Conservation (phyloP, 2,329 filamentous ascomycete genomes). For the Berkeleyomyces basicola region DNA sequence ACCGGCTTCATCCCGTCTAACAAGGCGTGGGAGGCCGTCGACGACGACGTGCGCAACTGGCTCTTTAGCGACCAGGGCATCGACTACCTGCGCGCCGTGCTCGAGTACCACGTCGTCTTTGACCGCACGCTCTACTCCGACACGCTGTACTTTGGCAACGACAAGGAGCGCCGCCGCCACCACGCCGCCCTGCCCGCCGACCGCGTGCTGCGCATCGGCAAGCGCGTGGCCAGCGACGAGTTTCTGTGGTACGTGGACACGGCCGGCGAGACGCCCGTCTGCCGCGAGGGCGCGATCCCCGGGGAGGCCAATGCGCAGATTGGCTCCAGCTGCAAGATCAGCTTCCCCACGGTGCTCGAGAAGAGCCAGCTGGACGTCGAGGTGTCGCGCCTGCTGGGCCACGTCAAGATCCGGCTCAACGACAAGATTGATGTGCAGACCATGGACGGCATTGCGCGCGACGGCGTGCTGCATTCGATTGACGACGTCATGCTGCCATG, state of each 20-base stretch:
- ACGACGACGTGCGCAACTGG: slow-evolving; percentile 60
- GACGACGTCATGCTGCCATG: slow-evolving; percentile 61
- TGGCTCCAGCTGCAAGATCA: slow-evolving; percentile 9
- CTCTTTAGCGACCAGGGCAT: slow-evolving; percentile 62
- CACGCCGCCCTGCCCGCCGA: not conserved
- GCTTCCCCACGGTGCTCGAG: slow-evolving; percentile 41
- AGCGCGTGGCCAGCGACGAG: slow-evolving; percentile 15
- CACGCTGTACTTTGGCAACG: slow-evolving; percentile 41
- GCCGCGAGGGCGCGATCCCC: slow-evolving; percentile 9
- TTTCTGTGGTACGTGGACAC: slow-evolving; percentile 10
- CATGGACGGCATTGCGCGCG: slow-evolving; percentile 53
- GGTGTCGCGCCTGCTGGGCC: slow-evolving; percentile 48
- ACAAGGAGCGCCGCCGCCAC: slow-evolving; percentile 4
- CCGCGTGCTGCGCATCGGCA: not conserved
- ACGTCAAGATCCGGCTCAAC: slow-evolving; percentile 59
- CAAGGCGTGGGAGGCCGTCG: slow-evolving; percentile 60
- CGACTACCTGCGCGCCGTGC: slow-evolving; percentile 59
- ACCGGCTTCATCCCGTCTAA: slow-evolving; percentile 76
- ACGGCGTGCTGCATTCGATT: slow-evolving; percentile 72
- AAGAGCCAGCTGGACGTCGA: slow-evolving; percentile 54
- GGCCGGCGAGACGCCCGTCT: not conserved
- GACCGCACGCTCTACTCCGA: slow-evolving; percentile 72
- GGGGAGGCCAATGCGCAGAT: not conserved
- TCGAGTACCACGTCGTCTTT: slow-evolving; percentile 63
- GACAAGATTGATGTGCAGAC: slow-evolving; percentile 47